Evolutionary conservation across 371 early-diverging fungal genomes (phyloP), one percentile per base, ranked within the genome.

Genomic region (Mucor plumbeus): DNA sequence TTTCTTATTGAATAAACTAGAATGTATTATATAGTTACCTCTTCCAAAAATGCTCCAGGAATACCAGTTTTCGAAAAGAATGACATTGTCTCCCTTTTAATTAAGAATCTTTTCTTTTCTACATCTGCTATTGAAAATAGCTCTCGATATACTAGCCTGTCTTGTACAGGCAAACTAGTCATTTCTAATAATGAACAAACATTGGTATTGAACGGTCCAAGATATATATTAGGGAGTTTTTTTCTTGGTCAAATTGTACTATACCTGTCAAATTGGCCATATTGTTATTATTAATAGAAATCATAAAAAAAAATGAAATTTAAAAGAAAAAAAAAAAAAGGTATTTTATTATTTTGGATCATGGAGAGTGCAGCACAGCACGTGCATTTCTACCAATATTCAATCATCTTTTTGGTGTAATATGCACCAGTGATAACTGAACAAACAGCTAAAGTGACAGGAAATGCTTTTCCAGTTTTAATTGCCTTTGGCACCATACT

Each of bases 41-140:
- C 84, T 44, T 87, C 84, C 21, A 95, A 81, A 14, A 80, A 72
- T 4, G 72, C 70, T 19, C 83, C 79, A 0, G 90, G 79, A 0
- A 95, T 80, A 15, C 83, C 78, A 11, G 92, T 91, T 65, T 89
- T 90, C 59, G 83, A 82, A 70, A 94, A 84, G 70, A 94, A 92
- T 9, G 86, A 81, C 5, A 89, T 91, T 7, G 93, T 92, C 40
- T 83, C 81, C 2, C 47, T 44, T 38, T 63, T 58, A 1, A 26
- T 11, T 10, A 68, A 38, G 43, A 68, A 68, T 1, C 34, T 21
- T 14, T 63, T 63, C 35, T 31, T 19, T 9, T 63, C 41, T 11
- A n/a, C 55, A 63, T 63, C 63, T 33, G 63, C 63, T 17, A 33
- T 26, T 7, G n/a, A 17, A 53, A 63, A 63, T 14, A 55, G 17